Conservation (phyloP, 768 basidiomycete species). For the Leccinum subgranulosum region DNA sequence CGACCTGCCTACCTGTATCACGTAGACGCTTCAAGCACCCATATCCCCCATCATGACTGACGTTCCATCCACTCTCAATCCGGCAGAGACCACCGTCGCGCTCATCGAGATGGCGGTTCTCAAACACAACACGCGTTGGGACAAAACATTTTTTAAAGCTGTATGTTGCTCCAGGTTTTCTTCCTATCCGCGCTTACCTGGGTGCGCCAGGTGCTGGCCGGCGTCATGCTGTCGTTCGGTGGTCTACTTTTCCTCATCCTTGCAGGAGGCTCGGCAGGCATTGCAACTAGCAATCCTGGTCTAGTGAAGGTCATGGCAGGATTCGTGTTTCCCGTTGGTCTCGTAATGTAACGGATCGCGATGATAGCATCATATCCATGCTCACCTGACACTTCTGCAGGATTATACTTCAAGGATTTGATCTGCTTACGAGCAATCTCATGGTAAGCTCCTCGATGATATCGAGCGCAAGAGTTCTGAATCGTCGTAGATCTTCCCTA, state of each 20-base stretch:
- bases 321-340: constrained; percentile 72
- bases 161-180: constrained; percentile 37
- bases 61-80: constrained; percentile 49
- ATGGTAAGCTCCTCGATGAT: constrained; percentile 43
- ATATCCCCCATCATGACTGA: constrained; percentile 16
- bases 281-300: constrained; percentile 57
- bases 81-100: constrained; percentile 52
- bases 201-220: constrained; percentile 55
- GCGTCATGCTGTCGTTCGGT: constrained; percentile 74
- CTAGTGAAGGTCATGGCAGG: constrained; percentile 63
- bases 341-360: constrained; percentile 57
- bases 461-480: not conserved
- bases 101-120: constrained; percentile 55
- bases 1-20: constrained; percentile 2
- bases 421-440: constrained; percentile 74
- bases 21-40: not conserved
- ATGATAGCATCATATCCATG: not conserved
- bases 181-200: not conserved
- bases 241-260: constrained; percentile 60
- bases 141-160: constrained; percentile 64
- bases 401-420: constrained; percentile 70
- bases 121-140: constrained; percentile 64
- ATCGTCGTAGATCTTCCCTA: constrained; percentile 56
- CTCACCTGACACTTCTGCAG: constrained; percentile 31
- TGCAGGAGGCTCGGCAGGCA: constrained; percentile 52